A percentile compares a stretch with the other conserved stretches of the same genome.
Evolutionary conservation across 1,139 yeast species (phyloP).

Genomic region (Debaryomyces subglobosus): DNA sequence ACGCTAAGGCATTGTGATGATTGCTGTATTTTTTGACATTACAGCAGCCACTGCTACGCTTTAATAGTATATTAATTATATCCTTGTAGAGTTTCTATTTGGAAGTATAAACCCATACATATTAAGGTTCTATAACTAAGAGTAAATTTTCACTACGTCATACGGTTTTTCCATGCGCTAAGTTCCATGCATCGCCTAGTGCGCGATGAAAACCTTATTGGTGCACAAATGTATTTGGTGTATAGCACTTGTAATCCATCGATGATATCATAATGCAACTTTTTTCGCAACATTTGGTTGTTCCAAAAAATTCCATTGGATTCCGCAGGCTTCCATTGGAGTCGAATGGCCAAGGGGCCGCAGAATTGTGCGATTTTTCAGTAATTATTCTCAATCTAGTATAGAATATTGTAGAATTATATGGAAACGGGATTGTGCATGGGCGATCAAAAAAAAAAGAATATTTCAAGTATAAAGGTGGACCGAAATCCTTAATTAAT

Average conservation of each 20-base stretch:
- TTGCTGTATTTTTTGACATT: too few species aligned
- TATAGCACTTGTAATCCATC: neutral
- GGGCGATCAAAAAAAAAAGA: constrained; percentile 1
- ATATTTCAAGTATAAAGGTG: constrained; percentile 7
- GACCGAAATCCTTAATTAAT: constrained; percentile 4
- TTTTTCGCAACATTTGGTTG: constrained; percentile 3
- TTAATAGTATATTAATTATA: too few species aligned
- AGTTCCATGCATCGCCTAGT: neutral
- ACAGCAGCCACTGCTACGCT: neutral
- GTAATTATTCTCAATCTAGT: constrained; percentile 5
- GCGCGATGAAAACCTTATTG: neutral
- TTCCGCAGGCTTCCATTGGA: constrained; percentile 6
- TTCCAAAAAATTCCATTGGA: constrained; percentile 4
- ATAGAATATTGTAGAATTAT: constrained; percentile 8
- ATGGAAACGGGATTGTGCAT: constrained; percentile 7
- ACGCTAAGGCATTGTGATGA: neutral
- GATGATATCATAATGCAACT: constrained; percentile 7
- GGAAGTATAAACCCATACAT: neutral
- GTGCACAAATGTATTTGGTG: constrained; percentile 1
- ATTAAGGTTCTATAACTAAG: neutral
- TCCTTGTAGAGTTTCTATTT: neutral
- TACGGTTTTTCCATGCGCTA: neutral
- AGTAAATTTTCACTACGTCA: neutral
- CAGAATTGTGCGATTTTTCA: neutral
- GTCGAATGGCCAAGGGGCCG: neutral